Evolutionary conservation across 257 asterid genomes (phyloP).

Genomic region (Penstemon newberryi): DNA sequence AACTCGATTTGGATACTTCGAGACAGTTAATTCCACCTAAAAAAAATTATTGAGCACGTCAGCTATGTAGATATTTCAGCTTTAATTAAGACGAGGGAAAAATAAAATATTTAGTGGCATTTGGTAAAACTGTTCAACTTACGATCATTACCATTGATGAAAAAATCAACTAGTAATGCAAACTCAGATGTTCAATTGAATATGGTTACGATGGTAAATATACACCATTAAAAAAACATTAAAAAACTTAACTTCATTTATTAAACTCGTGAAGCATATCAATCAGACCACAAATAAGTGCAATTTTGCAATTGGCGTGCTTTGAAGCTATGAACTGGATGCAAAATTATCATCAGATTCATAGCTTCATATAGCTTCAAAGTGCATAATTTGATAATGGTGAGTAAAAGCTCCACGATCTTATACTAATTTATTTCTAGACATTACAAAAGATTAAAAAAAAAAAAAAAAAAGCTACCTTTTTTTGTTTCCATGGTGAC

Average conservation of each 20-base stretch:
- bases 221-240: background rate
- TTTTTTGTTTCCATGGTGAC: no score
- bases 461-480: background rate
- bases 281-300: background rate
- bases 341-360: no score
- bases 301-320: background rate
- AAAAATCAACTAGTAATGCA: constrained; percentile 6
- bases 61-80: background rate
- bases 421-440: background rate
- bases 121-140: constrained; percentile 5
- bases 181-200: background rate
- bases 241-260: background rate
- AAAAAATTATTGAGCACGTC: constrained; percentile 23
- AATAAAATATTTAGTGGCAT: background rate
- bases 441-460: background rate
- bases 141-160: background rate
- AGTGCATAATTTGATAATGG: background rate
- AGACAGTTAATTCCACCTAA: constrained; percentile 72
- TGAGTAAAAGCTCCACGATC: background rate
- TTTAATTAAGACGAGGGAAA: constrained; percentile 1
- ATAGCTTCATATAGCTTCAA: background rate
- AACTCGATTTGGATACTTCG: constrained; percentile 83
- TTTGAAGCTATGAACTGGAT: no score
- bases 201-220: background rate
- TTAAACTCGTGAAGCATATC: background rate